A percentile compares a stretch with the other conserved stretches of the same genome.
These are phyloP conservation scores for Rosa hybrid DNA, from an alignment of 331 rosid genomes.

Conservation along the genomic window DNA sequence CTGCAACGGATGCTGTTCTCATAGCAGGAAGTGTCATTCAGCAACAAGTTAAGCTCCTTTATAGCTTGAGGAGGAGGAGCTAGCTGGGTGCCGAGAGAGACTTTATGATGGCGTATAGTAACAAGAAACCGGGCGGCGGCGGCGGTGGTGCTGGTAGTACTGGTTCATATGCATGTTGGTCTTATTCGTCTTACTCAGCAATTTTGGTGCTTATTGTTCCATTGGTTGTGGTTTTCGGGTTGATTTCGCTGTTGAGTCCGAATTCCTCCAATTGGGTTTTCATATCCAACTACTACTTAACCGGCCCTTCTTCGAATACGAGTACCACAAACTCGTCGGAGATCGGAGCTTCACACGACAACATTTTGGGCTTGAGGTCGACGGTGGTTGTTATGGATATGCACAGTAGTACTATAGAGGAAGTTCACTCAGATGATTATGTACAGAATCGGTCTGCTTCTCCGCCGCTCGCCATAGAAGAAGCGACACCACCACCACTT, in stretches of 20 bases:
- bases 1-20: neutral
- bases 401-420: slow-evolving; percentile 31
- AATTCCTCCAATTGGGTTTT: slow-evolving; percentile 38
- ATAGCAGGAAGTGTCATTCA: neutral
- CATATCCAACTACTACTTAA: slow-evolving; percentile 1
- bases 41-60: neutral
- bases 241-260: slow-evolving; percentile 58
- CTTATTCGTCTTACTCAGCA: slow-evolving; percentile 38
- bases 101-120: neutral
- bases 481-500: slow-evolving; percentile 19
- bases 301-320: neutral
- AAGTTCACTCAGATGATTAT: slow-evolving; percentile 51
- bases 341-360: slow-evolving; percentile 1
- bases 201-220: slow-evolving; percentile 55
- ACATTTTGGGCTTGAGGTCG: slow-evolving; percentile 35
- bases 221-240: slow-evolving; percentile 49
- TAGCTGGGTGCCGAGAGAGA: neutral
- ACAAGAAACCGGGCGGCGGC: neutral
- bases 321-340: neutral
- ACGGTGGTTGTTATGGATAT: slow-evolving; percentile 35
- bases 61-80: neutral
- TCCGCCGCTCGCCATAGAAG: slow-evolving; percentile 45
- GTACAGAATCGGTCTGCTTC: slow-evolving; percentile 45
- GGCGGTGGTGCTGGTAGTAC: neutral
- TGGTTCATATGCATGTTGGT: slow-evolving; percentile 28